phyloP scores from a whole-genome alignment of 306 rosid species.

The Nissolia schottii region DNA sequence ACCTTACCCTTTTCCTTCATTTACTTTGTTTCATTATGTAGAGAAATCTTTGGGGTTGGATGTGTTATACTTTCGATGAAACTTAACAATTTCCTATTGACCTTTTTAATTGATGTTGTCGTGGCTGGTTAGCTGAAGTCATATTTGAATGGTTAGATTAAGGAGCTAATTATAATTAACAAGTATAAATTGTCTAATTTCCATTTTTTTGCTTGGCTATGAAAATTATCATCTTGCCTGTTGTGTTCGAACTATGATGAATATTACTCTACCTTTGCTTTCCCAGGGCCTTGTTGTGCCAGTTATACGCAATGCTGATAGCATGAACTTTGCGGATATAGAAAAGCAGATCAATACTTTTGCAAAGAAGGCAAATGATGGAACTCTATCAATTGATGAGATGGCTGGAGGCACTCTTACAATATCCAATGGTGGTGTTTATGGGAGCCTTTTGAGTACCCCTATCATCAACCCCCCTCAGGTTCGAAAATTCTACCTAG shows the following conservation, averaged over 20 bases:
- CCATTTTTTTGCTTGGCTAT: neutral
- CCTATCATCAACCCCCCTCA: slow-evolving; percentile 90
- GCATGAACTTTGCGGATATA: slow-evolving; percentile 72
- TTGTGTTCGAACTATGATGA: slow-evolving; percentile 2
- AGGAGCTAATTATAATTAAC: neutral
- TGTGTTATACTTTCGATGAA: neutral
- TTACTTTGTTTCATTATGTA: neutral
- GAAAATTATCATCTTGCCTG: neutral
- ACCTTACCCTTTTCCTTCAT: slow-evolving; percentile 6
- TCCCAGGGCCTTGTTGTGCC: slow-evolving; percentile 78
- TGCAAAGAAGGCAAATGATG: slow-evolving; percentile 79
- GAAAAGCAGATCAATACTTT: slow-evolving; percentile 74
- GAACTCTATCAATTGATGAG: slow-evolving; percentile 72
- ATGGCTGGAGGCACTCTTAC: slow-evolving; percentile 90
- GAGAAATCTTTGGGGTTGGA: neutral
- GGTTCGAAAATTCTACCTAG: slow-evolving; percentile 36
- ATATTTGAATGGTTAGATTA: slow-evolving; percentile 4
- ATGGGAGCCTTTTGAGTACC: slow-evolving; percentile 80
- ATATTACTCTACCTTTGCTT: neutral
- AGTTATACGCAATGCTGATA: slow-evolving; percentile 65
- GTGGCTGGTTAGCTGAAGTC: neutral
- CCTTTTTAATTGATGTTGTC: slow-evolving; percentile 1
- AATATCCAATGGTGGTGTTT: slow-evolving; percentile 86
- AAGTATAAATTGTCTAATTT: neutral
- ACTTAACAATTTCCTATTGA: neutral